Percentiles rank a stretch among this genome's conserved stretches.
Evolutionary conservation across 139 green algal genomes (phyloP).

Genomic region (Asterochloris erici): DNA sequence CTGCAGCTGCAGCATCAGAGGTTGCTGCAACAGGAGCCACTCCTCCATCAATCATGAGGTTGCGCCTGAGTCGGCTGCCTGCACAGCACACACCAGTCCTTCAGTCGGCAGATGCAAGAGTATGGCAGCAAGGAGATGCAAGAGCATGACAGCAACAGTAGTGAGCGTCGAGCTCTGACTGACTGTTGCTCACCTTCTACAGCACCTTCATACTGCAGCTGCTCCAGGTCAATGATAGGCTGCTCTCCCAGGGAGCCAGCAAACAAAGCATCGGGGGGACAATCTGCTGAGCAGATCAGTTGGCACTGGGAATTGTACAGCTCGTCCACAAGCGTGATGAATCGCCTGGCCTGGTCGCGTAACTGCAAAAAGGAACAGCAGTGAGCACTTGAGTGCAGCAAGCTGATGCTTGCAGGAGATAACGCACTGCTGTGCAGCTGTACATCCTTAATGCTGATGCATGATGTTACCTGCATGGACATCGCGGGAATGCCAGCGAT

Average conservation of each 20-base stretch:
- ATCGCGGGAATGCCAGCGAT: slow-evolving; percentile 66
- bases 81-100: not conserved
- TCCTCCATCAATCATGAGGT: slow-evolving; percentile 50
- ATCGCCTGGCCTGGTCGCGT: slow-evolving; percentile 76
- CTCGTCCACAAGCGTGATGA: slow-evolving; percentile 90
- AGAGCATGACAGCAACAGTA: too few species aligned
- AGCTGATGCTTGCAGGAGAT: not conserved
- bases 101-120: not conserved
- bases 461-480: slow-evolving; percentile 46
- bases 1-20: slow-evolving; percentile 10
- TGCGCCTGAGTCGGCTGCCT: slow-evolving; percentile 51
- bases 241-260: slow-evolving; percentile 29
- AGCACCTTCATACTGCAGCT: slow-evolving; percentile 73
- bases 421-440: not conserved
- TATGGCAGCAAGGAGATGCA: not conserved
- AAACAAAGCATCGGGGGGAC: slow-evolving; percentile 70
- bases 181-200: slow-evolving; percentile 55
- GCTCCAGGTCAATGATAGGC: slow-evolving; percentile 71
- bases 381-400: not conserved
- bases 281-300: slow-evolving; percentile 56
- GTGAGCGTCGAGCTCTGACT: not conserved
- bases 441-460: not conserved
- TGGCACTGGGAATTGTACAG: slow-evolving; percentile 53
- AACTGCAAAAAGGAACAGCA: slow-evolving; percentile 26
- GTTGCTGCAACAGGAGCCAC: slow-evolving; percentile 54